These are phyloP conservation scores for Fraxinus platypoda DNA, from an alignment of 305 asterid genomes.

Conservation along the genomic window DNA sequence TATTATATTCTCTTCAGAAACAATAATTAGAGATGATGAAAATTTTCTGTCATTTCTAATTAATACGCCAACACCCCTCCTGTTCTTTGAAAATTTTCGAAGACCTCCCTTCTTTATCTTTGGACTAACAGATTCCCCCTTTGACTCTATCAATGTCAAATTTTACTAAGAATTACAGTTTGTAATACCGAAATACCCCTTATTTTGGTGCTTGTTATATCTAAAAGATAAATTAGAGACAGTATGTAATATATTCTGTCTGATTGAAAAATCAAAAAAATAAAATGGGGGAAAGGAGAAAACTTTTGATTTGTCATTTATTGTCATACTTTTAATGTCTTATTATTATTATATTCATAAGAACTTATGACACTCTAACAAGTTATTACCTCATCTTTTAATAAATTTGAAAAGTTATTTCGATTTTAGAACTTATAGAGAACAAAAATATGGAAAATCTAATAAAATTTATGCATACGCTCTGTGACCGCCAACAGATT, in stretches of 20 bases:
- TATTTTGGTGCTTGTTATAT: background rate
- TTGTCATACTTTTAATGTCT: background rate
- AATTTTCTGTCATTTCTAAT: background rate
- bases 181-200: background rate
- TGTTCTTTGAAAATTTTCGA: background rate
- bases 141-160: background rate
- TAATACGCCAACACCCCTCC: background rate
- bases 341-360: background rate
- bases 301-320: background rate
- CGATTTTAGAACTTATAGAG: background rate
- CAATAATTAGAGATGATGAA: background rate
- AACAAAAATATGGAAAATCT: background rate
- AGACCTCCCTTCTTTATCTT: background rate
- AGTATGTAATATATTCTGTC: background rate
- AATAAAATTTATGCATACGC: background rate
- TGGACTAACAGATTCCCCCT: background rate
- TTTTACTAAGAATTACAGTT: background rate
- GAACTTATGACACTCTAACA: background rate
- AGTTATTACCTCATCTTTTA: background rate
- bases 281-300: background rate
- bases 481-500: background rate
- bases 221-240: background rate
- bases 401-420: background rate
- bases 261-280: background rate
- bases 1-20: constrained; percentile 1